Conservation (phyloP, 805 yeast species). For the Candida piceae region DNA sequence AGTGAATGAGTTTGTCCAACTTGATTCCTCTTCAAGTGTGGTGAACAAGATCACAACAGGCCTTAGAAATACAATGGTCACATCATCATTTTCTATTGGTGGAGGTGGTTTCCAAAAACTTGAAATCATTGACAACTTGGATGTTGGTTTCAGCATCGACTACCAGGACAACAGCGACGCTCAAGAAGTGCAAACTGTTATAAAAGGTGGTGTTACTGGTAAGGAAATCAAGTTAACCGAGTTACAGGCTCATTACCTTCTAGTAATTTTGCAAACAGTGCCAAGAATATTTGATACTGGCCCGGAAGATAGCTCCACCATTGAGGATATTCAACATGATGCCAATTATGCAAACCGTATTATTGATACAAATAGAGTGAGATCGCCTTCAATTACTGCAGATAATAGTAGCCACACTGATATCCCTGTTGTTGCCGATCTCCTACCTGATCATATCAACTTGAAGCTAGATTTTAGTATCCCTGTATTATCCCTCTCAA, state of each 20-base stretch:
- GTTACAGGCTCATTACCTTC: conserved; percentile 55
- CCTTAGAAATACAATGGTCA: conserved; percentile 62
- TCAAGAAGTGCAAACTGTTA: conserved; percentile 42
- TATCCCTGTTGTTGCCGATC: neutral
- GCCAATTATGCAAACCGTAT: conserved; percentile 59
- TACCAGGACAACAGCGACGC: conserved; percentile 38
- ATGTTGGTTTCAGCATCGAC: conserved; percentile 55
- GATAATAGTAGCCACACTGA: conserved; percentile 5
- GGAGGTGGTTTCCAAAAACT: conserved; percentile 44
- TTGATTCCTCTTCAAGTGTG: conserved; percentile 14
- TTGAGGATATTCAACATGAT: conserved; percentile 55
- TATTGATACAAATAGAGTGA: conserved; percentile 21
- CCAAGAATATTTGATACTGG: conserved; percentile 47
- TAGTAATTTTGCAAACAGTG: conserved; percentile 50
- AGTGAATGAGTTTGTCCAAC: conserved; percentile 48
- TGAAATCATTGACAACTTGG: conserved; percentile 63
- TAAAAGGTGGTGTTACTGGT: conserved; percentile 58
- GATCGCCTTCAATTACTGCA: conserved; percentile 3
- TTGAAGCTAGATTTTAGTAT: conserved; percentile 49
- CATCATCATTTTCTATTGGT: conserved; percentile 52
- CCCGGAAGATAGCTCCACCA: conserved; percentile 35
- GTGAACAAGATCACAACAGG: conserved; percentile 64
- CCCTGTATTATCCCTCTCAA: conserved; percentile 59
- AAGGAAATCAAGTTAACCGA: conserved; percentile 67
- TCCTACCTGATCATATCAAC: conserved; percentile 27